Percentiles rank a stretch among this genome's conserved stretches.
Evolutionary conservation across 2,329 filamentous ascomycete species (phyloP).

Genomic region (Curvularia hawaiiensis): DNA sequence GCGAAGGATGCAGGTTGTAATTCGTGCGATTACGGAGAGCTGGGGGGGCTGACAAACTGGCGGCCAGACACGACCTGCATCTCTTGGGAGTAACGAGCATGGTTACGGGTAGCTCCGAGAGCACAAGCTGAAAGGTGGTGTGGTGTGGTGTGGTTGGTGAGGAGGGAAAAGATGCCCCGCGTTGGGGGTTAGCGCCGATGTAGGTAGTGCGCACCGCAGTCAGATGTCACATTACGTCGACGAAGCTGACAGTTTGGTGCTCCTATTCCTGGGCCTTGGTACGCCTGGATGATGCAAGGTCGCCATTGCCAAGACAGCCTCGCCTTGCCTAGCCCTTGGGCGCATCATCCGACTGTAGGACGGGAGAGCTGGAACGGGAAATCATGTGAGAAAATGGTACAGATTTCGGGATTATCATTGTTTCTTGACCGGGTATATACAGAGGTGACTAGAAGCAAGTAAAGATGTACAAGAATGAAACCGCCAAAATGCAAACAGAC

Average conservation of each 20-base stretch:
- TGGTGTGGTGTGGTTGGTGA: background rate
- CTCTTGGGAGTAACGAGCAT: background rate
- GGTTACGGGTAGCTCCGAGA: background rate
- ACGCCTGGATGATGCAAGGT: background rate
- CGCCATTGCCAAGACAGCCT: background rate
- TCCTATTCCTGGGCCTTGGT: background rate
- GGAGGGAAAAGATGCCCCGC: background rate
- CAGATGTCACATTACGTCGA: background rate
- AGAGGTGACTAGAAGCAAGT: background rate
- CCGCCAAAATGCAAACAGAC: constrained; percentile 1
- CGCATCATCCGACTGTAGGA: background rate
- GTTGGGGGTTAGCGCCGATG: background rate
- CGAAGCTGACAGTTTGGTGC: background rate
- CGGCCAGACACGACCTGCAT: background rate
- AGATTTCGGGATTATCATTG: background rate
- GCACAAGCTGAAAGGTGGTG: background rate
- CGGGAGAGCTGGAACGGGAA: background rate
- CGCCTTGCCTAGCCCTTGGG: background rate
- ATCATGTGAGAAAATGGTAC: background rate
- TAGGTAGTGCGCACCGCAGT: background rate
- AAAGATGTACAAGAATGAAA: constrained; percentile 6
- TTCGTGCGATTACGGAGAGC: background rate
- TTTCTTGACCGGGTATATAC: constrained; percentile 2
- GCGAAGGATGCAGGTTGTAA: background rate
- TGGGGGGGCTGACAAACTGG: background rate